Evolutionary conservation across 2,329 filamentous ascomycete genomes (phyloP).

Genomic region (Fusarium sp.): DNA sequence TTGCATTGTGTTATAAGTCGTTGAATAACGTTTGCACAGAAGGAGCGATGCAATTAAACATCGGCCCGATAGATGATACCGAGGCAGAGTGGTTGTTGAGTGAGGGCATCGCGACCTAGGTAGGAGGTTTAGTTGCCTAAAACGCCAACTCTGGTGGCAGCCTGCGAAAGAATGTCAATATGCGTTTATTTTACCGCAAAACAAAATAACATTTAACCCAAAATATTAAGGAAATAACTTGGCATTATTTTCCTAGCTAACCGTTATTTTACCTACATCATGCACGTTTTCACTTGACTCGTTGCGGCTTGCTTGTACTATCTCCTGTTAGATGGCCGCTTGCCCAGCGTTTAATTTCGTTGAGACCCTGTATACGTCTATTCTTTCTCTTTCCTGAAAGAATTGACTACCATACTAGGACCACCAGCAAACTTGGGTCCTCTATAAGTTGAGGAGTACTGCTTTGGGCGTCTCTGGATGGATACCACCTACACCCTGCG

Average conservation of each 20-base stretch:
- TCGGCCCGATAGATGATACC: neutral
- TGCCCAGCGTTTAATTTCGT: neutral
- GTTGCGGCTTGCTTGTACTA: neutral
- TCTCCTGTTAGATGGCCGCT: neutral
- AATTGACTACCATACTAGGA: too few relatives aligned
- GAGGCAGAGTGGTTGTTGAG: neutral
- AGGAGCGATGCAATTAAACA: neutral
- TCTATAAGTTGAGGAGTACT: neutral
- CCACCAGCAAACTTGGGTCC: too few relatives aligned
- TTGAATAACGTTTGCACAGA: neutral
- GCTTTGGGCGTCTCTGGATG: neutral
- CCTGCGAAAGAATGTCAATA: neutral
- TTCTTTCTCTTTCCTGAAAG: too few relatives aligned
- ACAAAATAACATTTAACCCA: neutral
- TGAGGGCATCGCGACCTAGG: neutral
- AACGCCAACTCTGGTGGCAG: neutral
- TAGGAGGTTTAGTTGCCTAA: neutral
- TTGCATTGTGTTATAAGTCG: neutral
- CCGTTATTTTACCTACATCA: neutral
- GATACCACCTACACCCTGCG: neutral
- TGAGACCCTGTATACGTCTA: neutral
- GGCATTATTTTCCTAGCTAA: neutral
- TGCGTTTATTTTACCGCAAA: neutral
- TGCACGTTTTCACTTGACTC: neutral
- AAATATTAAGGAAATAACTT: neutral